Evolutionary conservation across 1,139 yeast species (phyloP).

Genomic region (Hanseniaspora gamundiae): DNA sequence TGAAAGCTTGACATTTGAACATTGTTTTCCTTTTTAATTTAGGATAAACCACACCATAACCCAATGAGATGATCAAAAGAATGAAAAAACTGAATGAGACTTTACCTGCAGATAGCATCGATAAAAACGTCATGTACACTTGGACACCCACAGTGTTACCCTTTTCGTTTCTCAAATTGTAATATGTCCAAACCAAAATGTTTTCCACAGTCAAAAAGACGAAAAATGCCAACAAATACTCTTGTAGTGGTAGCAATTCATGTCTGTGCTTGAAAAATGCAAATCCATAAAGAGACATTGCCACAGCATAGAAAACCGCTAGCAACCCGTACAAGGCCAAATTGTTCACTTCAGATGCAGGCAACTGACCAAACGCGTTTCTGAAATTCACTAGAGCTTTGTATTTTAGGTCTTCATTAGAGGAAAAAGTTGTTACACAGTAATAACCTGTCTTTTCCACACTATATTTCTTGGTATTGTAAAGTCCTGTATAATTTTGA

Average conservation of each 20-base stretch:
- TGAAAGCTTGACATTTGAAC: constrained; percentile 70
- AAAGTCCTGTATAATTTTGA: constrained; percentile 46
- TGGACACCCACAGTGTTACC: constrained; percentile 52
- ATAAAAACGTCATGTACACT: constrained; percentile 64
- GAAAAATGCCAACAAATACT: constrained; percentile 76
- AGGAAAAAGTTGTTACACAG: constrained; percentile 66
- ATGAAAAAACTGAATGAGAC: constrained; percentile 83
- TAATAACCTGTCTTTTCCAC: constrained; percentile 77
- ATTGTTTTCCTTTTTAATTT: constrained; percentile 65
- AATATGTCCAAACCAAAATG: constrained; percentile 82
- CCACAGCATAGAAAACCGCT: constrained; percentile 72
- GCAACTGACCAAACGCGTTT: constrained; percentile 79
- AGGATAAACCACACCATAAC: constrained; percentile 88
- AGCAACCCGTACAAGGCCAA: constrained; percentile 80
- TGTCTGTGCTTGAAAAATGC: constrained; percentile 78
- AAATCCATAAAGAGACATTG: constrained; percentile 71
- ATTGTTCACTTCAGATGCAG: constrained; percentile 87
- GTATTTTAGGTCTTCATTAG: constrained; percentile 34
- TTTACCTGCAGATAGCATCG: constrained; percentile 69
- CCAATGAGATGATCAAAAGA: constrained; percentile 72
- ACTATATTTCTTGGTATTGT: constrained; percentile 43
- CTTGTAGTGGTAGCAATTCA: constrained; percentile 82
- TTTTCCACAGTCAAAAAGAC: constrained; percentile 77
- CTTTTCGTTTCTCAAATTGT: constrained; percentile 63
- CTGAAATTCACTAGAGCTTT: constrained; percentile 64